phyloP scores from a whole-genome alignment of 805 yeast genomes.

The Cyberlindnera maritima region DNA sequence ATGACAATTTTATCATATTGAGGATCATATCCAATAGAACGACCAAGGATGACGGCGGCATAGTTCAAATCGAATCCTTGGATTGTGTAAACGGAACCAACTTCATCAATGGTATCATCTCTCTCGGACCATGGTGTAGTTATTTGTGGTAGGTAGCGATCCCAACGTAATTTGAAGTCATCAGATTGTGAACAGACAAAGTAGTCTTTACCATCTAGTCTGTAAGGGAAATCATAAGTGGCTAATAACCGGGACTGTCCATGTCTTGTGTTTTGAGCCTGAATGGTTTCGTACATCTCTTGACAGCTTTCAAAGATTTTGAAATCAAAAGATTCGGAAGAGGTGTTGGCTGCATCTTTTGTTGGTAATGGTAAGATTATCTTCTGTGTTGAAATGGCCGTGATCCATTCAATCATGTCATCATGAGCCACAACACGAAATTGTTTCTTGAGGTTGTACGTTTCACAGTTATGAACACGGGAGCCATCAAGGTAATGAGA shows the following conservation, averaged over 20 bases:
- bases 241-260: constrained; percentile 44
- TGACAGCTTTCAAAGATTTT: constrained; percentile 41
- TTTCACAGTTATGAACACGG: constrained; percentile 11
- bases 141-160: constrained; percentile 40
- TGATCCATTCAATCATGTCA: constrained; percentile 42
- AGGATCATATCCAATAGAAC: constrained; percentile 39
- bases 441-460: constrained; percentile 35
- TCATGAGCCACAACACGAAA: constrained; percentile 40
- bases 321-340: constrained; percentile 29
- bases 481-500: constrained; percentile 8
- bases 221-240: constrained; percentile 46
- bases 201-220: constrained; percentile 44
- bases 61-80: constrained; percentile 48
- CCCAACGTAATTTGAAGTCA: constrained; percentile 43
- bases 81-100: constrained; percentile 46
- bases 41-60: constrained; percentile 45
- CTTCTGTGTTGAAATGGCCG: constrained; percentile 32
- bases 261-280: constrained; percentile 27
- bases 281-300: constrained; percentile 38
- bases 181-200: constrained; percentile 42
- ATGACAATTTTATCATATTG: constrained; percentile 33
- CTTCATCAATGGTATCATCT: constrained; percentile 43
- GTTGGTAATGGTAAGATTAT: constrained; percentile 35
- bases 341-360: constrained; percentile 10
- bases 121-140: constrained; percentile 45